Percentiles rank a stretch among this genome's conserved stretches.
Conservation (phyloP, 2,329 filamentous ascomycete genomes). For the Xenosphaeropsis pyriputrescens region DNA sequence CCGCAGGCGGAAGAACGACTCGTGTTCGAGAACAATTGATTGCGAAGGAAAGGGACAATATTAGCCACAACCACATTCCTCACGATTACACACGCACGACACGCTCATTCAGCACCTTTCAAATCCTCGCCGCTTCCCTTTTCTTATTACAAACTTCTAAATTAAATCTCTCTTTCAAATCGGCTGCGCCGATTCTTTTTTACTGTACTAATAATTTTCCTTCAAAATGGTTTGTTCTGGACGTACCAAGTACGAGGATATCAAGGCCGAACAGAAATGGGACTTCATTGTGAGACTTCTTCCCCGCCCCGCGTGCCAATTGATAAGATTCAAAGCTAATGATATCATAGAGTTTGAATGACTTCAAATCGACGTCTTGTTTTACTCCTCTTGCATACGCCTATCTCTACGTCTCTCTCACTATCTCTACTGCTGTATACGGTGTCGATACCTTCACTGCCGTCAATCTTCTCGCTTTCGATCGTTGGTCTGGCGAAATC, state of each 20-base stretch:
- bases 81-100: neutral
- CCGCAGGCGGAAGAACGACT: conserved; percentile 4
- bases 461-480: conserved; percentile 77
- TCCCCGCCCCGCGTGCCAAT: neutral
- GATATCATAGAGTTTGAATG: conserved; percentile 36
- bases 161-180: neutral
- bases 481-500: conserved; percentile 77
- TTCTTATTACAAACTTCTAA: neutral
- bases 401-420: conserved; percentile 68
- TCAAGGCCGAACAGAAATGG: conserved; percentile 82
- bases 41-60: neutral
- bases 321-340: conserved; percentile 1
- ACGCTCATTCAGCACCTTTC: neutral
- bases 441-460: conserved; percentile 86
- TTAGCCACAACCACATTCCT: conserved; percentile 1
- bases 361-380: conserved; percentile 76
- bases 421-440: conserved; percentile 74
- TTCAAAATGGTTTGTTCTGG: conserved; percentile 51
- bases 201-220: conserved; percentile 1
- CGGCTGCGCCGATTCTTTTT: conserved; percentile 9
- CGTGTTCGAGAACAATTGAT: neutral
- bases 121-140: neutral
- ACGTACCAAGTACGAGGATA: conserved; percentile 45
- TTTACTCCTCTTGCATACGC: conserved; percentile 66
- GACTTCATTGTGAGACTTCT: conserved; percentile 62